Base-by-base conservation (phyloP, 345 rosid genomes). In the Physaria fendleri region DNA sequence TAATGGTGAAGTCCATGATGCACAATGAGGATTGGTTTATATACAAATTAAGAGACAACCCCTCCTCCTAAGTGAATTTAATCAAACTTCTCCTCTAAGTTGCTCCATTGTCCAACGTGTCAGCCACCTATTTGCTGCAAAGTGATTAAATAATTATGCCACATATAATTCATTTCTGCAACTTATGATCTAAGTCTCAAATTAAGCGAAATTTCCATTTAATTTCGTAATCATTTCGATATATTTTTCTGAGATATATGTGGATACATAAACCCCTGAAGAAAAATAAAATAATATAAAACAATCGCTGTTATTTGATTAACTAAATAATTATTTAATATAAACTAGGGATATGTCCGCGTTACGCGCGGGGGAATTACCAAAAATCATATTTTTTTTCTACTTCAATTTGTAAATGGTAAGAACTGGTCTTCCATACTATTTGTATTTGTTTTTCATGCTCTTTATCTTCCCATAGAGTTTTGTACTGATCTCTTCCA, bases 41-140 rank as follows among this genome's bases (percentile, higher is more conserved):
- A 58, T 42, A 58, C 51, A 27, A n/a, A n/a, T n/a, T n/a, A 38
- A 16, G 2, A n/a, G n/a, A n/a, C n/a, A n/a, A n/a, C n/a, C n/a
- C n/a, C n/a, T n/a, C n/a, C n/a, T n/a, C n/a, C n/a, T n/a, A n/a
- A n/a, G n/a, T n/a, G n/a, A n/a, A n/a, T n/a, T n/a, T n/a, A 22
- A 38, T 39, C 21, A 7, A 24, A 25, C 63, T 42, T 42, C 5
- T 4, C 29, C 27, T 56, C 2, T 15, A 56, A 40, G 62, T 40
- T 56, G 37, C 0, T 56, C 63, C 18, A 28, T n/a, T 17, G 4
- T 54, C 32, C 59, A 28, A 58, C 51, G 65, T 59, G 65, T 45
- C 54, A 41, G 9, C 40, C 14, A 42, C 10, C n/a, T 21, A 58
- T 43, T 56, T 29, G 29, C 1, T 42, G n/a, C n/a, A n/a, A n/a